Conservation (phyloP, 2,329 filamentous ascomycete species). For the Xylariales sp. region DNA sequence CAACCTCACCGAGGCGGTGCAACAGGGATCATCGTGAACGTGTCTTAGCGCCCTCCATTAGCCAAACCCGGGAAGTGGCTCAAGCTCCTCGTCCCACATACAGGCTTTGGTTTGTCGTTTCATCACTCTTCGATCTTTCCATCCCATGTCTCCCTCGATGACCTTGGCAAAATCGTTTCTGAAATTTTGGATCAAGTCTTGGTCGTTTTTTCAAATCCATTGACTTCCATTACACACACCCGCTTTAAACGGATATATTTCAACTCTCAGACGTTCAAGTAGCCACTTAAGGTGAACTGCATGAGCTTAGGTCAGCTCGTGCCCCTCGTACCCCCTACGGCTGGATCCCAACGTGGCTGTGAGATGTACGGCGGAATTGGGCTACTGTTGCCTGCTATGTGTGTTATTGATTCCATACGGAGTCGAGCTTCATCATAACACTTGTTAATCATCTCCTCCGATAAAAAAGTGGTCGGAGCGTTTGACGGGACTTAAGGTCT, state of each 20-base stretch:
- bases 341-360: background rate
- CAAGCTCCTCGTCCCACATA: background rate
- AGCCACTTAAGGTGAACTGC: too few relatives aligned
- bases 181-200: constrained; percentile 1
- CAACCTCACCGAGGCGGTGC: constrained; percentile 3
- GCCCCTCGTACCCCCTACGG: too few relatives aligned
- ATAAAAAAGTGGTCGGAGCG: too few relatives aligned
- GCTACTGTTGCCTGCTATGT: background rate
- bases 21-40: constrained; percentile 6
- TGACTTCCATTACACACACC: background rate
- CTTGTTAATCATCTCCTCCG: too few relatives aligned
- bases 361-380: background rate
- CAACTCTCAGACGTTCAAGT: too few relatives aligned
- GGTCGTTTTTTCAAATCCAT: background rate
- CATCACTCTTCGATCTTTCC: background rate
- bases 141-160: constrained; percentile 1
- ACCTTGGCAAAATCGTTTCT: background rate
- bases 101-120: background rate
- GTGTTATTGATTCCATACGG: background rate
- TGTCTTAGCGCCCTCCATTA: too few relatives aligned
- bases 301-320: background rate
- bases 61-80: too few relatives aligned
- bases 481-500: too few relatives aligned
- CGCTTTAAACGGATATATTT: too few relatives aligned
- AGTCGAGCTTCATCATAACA: too few relatives aligned